These are phyloP conservation scores for Nicotiana obtusifolia DNA, from an alignment of 257 asterid species.

Conservation along the genomic window DNA sequence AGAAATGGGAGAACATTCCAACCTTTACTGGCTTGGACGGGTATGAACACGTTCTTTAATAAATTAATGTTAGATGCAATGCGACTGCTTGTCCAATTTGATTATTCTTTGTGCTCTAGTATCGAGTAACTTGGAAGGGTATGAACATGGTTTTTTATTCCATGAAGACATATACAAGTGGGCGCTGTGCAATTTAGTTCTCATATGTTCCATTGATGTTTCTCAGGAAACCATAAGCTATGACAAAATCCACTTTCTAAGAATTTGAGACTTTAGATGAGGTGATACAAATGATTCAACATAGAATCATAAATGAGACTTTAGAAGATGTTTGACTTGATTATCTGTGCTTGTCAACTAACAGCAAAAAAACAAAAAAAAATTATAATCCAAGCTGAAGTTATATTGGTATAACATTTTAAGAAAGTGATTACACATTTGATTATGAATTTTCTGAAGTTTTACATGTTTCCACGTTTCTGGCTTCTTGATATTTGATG, in stretches of 20 bases:
- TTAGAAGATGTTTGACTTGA: neutral
- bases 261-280: neutral
- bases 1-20: conserved; percentile 53
- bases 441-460: neutral
- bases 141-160: neutral
- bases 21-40: conserved; percentile 86
- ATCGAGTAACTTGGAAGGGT: conserved; percentile 2
- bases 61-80: conserved; percentile 11
- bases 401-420: neutral
- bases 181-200: neutral
- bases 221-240: neutral
- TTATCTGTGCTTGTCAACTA: neutral
- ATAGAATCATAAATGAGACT: neutral
- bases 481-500: conserved; percentile 3
- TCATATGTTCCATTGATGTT: neutral
- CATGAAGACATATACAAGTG: neutral
- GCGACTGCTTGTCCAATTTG: neutral
- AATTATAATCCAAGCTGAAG: neutral
- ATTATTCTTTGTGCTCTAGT: conserved; percentile 3
- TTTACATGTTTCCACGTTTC: neutral
- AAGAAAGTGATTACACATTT: neutral
- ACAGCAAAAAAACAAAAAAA: neutral
- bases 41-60: conserved; percentile 24
- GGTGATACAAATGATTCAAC: neutral
- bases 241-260: neutral